Evolutionary conservation across 75 land plant species (phyloP).

Genomic region (Picea sitchensis): DNA sequence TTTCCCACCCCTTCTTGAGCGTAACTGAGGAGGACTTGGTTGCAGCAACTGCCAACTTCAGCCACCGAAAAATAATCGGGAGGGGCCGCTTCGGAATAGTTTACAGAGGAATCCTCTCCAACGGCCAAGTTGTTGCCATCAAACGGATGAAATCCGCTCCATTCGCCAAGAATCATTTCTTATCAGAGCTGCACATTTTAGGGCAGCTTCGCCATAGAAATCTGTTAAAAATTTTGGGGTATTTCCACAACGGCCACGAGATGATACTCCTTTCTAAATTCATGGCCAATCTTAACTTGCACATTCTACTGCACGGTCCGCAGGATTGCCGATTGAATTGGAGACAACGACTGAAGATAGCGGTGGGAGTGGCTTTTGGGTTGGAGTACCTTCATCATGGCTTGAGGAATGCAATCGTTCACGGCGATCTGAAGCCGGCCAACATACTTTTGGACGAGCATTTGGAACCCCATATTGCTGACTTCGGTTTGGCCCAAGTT

Average conservation of each 20-base stretch:
- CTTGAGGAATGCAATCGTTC: slow-evolving; percentile 48
- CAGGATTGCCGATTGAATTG: slow-evolving; percentile 22
- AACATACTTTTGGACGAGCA: slow-evolving; percentile 51
- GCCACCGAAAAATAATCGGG: not conserved
- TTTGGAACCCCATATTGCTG: slow-evolving; percentile 52
- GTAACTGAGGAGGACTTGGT: not conserved
- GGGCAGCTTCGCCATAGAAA: slow-evolving; percentile 68
- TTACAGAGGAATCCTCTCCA: slow-evolving; percentile 47
- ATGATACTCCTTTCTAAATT: slow-evolving; percentile 63
- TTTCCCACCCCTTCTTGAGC: not conserved
- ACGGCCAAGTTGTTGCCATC: slow-evolving; percentile 50
- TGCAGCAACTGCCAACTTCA: not conserved
- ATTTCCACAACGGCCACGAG: slow-evolving; percentile 44
- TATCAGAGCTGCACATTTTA: slow-evolving; percentile 27
- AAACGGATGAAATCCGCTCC: slow-evolving; percentile 37
- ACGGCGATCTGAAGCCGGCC: slow-evolving; percentile 53
- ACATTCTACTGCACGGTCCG: slow-evolving; percentile 32
- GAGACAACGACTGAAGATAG: slow-evolving; percentile 39
- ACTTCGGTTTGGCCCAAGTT: slow-evolving; percentile 57
- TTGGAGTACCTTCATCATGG: slow-evolving; percentile 59
- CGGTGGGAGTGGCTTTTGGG: slow-evolving; percentile 51
- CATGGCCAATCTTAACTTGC: slow-evolving; percentile 57
- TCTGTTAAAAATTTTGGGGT: slow-evolving; percentile 57
- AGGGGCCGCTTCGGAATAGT: slow-evolving; percentile 2
- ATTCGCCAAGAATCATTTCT: slow-evolving; percentile 6